Base-by-base conservation (phyloP, 352 stramenopile genomes). In the Globisporangium okanoganense region DNA sequence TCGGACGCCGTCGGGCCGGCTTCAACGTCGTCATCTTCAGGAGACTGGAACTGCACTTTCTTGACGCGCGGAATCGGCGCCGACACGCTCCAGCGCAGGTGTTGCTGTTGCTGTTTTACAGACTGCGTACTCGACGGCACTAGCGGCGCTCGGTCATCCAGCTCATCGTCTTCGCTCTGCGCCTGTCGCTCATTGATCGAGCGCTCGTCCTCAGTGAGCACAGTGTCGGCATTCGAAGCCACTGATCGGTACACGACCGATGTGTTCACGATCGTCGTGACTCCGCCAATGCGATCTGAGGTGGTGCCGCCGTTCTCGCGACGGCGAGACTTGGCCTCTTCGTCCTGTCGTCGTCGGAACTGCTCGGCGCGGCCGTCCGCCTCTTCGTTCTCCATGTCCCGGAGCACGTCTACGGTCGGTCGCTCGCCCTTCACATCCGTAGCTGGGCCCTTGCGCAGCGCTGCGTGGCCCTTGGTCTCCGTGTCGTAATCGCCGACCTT, bases 401-500 rank as follows among this genome's bases (percentile, higher is more conserved):
- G 38, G 3, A 69, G 52, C 9, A 62, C 45, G 8, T 73, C 70
- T 13, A 77, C 44, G 27, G 49, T 64, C 2, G 35, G 36, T 6
- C 58, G 66, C 13, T 73, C 61, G 29, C 41, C 62, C 36, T 69
- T 68, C 35, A 63, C 36, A 16, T 16, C 40, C 2, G 27, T 45
- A 3, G 29, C 5, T 13, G 54, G 48, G 14, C 12, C 31, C 41
- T 65, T 72, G 43, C 25, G 25, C 4, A 24, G 65, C 36, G n/a
- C 10, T 22, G 20, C 18, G n/a, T 64, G 27, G 29, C 52, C 57
- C 7, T 67, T 52, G 45, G 58, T 36, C 38, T 66, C 70, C 24
- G 76, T 69, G 18, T 79, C 76, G 48, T 76, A 86, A 20, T 84
- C 65, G 16, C 75, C 81, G 27, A 90, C 72, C 49, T 83, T 72